A percentile compares a stretch with the other conserved stretches of the same genome.
Conservation (phyloP, 2,329 filamentous ascomycete genomes). For the Teratosphaeria nubilosa region DNA sequence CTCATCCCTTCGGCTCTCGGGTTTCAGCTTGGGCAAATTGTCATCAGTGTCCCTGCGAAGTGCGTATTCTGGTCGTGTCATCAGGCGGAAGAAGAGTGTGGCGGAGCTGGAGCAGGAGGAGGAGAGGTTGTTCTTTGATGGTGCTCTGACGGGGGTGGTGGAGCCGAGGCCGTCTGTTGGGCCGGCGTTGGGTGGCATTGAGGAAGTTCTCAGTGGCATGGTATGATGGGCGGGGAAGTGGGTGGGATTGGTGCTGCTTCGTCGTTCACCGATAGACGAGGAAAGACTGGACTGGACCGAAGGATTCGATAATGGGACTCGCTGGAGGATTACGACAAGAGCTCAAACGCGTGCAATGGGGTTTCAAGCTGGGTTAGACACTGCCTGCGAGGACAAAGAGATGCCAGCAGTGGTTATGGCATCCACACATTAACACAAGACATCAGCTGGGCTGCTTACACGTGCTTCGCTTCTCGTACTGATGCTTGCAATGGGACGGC, state of each 20-base stretch:
- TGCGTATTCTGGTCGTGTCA: constrained; percentile 5
- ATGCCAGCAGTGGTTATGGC: not conserved
- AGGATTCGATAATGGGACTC: too few species aligned
- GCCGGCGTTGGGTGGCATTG: constrained; percentile 20
- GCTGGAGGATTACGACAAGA: too few species aligned
- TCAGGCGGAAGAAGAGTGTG: constrained; percentile 22
- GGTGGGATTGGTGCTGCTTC: not conserved
- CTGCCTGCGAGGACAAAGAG: not conserved
- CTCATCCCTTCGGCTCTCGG: constrained; percentile 11
- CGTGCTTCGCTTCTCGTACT: not conserved
- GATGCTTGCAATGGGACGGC: not conserved
- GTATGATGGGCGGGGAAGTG: constrained; percentile 4
- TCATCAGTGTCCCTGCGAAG: constrained; percentile 9
- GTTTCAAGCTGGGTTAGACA: too few species aligned
- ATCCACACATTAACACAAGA: not conserved
- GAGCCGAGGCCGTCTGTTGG: constrained; percentile 22
- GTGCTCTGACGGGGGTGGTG: constrained; percentile 15
- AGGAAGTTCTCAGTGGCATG: constrained; percentile 22
- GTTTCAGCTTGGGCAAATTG: constrained; percentile 13
- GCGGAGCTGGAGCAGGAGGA: constrained; percentile 23
- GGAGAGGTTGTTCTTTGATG: constrained; percentile 14
- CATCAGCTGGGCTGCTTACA: not conserved
- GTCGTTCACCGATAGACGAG: not conserved
- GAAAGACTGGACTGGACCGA: too few species aligned
- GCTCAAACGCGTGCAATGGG: too few species aligned